Evolutionary conservation across 768 basidiomycete species (phyloP), one percentile per base, ranked within the genome.

Genomic region (Lentinula lateritia): DNA sequence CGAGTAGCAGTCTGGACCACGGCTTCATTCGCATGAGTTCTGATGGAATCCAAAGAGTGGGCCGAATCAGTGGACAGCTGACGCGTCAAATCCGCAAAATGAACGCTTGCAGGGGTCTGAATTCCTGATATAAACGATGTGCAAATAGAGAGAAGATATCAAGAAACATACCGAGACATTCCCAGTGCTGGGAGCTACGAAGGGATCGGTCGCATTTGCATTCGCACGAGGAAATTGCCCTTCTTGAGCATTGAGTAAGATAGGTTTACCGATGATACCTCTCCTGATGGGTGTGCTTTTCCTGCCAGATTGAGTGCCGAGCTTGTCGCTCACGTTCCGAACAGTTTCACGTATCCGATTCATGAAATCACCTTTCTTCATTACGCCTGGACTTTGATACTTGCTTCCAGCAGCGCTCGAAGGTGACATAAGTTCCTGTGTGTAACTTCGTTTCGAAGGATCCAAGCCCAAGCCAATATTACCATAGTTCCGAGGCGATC

Each of bases 361-460:
- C 57, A 90, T 65, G 67, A 91, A 90, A 68, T 89, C 87, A 16
- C 75, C 78, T 70, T 90, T 92, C 69, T 80, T 86, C 80, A 90
- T 85, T 42, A 87, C 77, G 8, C 79, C 82, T 7, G 86, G 80
- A 61, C 78, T 81, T 48, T 66, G 70, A 48, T 60, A 55, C 54
- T 70, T 73, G 36, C 50, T 60, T 35, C 35, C 32, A 28, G 36
- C 50, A 32, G 15, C 28, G 39, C 50, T 46, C 28, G 45, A 35
- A n/a, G 36, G 36, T 8, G 43, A 36, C 34, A 50, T 59, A 6
- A 59, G 2, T 10, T 35, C 48, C 16, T 59, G 28, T 38, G 58
- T 60, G 5, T 52, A 28, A 43, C 55, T 56, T 28, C 55, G 55
- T 12, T 23, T 32, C 36, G 41, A n/a, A 18, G 41, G 48, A n/a